Base-by-base conservation (phyloP, 768 basidiomycete genomes). In the Chalciporus pseudorubinellus region DNA sequence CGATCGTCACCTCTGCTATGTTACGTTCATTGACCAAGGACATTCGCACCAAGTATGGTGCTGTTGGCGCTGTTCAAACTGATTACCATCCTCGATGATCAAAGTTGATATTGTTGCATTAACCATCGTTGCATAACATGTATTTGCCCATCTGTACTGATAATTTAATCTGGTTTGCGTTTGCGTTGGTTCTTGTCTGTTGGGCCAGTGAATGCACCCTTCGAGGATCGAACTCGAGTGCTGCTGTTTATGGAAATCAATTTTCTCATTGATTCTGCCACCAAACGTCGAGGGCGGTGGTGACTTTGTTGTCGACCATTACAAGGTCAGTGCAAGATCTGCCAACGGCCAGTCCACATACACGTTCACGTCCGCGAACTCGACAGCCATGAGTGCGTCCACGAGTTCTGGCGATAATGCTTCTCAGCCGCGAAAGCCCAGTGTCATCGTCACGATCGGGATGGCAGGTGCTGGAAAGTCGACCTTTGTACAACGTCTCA, bases 391-490 rank as follows among this genome's bases (percentile, higher is more conserved):
- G 66, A 62, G 43, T 41, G 39, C 57, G 11, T 48, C 70, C 14
- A 28, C 63, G 6, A 57, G 44, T 34, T 34, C 46, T 21, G 13
- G 36, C 29, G 24, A 29, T 13, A 40, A 19, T 10, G 22, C 39
- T 19, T 36, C 53, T 9, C 60, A 36, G 24, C 40, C 48, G 18
- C 63, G 65, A 70, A 83, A 90, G 62, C 91, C 93, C 1, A 78
- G 85, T 7, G 84, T 89, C 5, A 90, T 97, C 47, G 85, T 97
- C 58, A 86, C 89, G 38, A 95, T 97, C 55, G 94, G 94, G 19
- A 95, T 95, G 92, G 95, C 94, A 0, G 95, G 95, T 5, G 92
- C 92, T 3, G 95, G 95, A 54, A 98, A 98, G 74, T 98, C 97
- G 6, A 98, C 95, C 3, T 91, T 99, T 66, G 91, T 99, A 18